A percentile compares a stretch with the other conserved stretches of the same genome.
phyloP scores from a whole-genome alignment of 306 rosid species.

The Clitoria ternatea region DNA sequence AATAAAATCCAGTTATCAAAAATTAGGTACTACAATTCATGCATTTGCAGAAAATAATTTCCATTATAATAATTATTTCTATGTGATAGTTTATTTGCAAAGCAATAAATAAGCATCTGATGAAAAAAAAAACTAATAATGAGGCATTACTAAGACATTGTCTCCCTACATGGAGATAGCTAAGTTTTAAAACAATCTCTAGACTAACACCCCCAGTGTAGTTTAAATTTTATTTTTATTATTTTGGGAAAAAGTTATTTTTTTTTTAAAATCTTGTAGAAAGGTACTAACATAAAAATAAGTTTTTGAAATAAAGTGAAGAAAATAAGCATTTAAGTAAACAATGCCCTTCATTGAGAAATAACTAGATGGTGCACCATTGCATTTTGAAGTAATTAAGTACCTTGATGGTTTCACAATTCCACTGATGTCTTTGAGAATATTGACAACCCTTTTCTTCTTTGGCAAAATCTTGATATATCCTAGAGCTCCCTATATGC shows the following conservation, averaged over 20 bases:
- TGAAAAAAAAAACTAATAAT: too few species aligned
- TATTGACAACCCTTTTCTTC: constrained; percentile 47
- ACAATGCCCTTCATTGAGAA: neutral
- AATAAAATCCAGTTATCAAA: neutral
- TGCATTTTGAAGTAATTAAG: neutral
- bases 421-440: constrained; percentile 36
- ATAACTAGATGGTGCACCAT: neutral
- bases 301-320: neutral
- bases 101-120: neutral
- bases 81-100: too few species aligned
- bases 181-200: neutral
- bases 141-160: neutral
- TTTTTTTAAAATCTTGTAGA: too few species aligned
- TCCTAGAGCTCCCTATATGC: constrained; percentile 40
- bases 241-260: too few species aligned
- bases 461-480: constrained; percentile 49
- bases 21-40: neutral
- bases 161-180: neutral
- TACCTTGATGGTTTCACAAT: constrained; percentile 50
- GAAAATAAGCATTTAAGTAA: neutral
- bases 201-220: neutral
- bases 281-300: too few species aligned
- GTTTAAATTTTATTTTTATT: neutral
- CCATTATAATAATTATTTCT: neutral
- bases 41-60: neutral